Percentiles rank a stretch among this genome's conserved stretches.
phyloP scores from a whole-genome alignment of 306 rosid species.

The Acacia crassicarpa region DNA sequence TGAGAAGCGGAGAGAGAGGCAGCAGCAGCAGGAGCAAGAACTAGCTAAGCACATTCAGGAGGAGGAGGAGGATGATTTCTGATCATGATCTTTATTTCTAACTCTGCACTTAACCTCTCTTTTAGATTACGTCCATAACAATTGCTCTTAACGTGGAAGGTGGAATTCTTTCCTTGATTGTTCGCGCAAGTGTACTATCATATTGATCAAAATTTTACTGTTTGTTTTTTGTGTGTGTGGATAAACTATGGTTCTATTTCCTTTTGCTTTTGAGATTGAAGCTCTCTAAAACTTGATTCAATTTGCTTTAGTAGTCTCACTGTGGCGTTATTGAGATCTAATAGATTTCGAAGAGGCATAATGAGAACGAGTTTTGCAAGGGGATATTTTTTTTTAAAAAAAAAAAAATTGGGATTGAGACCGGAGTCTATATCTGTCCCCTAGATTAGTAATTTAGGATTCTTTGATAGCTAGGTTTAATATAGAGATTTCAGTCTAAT shows the following conservation, averaged over 20 bases:
- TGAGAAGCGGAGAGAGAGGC: conserved; percentile 44
- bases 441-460: not conserved
- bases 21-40: conserved; percentile 49
- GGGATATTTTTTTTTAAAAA: not conserved
- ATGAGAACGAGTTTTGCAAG: not conserved
- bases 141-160: not conserved
- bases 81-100: conserved; percentile 9
- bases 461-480: not conserved
- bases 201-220: not conserved
- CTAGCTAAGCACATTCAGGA: conserved; percentile 47
- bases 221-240: not conserved
- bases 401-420: not conserved
- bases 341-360: not conserved
- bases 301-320: not conserved
- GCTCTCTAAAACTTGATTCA: not conserved
- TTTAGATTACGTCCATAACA: not conserved
- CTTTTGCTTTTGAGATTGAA: not conserved
- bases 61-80: conserved; percentile 53
- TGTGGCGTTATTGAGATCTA: not conserved
- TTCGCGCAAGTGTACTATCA: not conserved
- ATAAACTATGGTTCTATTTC: not conserved
- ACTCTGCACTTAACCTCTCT: not conserved
- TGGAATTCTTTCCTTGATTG: not conserved
- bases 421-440: not conserved
- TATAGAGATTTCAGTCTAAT: not conserved